Evolutionary conservation across 2,329 filamentous ascomycete genomes (phyloP).

Genomic region (Aspergillus melleus): DNA sequence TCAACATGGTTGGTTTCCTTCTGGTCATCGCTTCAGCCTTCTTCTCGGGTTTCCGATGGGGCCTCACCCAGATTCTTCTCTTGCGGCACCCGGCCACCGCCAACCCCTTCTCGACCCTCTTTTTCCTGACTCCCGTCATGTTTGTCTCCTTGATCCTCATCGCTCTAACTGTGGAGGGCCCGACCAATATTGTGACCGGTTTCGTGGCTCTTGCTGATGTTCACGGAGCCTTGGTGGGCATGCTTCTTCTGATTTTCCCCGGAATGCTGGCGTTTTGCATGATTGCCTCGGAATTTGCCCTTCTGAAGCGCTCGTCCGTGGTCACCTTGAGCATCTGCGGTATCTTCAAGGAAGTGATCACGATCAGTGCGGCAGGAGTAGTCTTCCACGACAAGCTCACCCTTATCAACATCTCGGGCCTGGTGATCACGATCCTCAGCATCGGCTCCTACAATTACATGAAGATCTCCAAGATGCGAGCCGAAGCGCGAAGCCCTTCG

Average conservation of each 20-base stretch:
- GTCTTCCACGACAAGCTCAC: slow-evolving; percentile 89
- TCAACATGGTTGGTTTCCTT: slow-evolving; percentile 80
- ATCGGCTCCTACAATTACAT: slow-evolving; percentile 93
- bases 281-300: slow-evolving; percentile 93
- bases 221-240: slow-evolving; percentile 67
- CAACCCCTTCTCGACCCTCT: slow-evolving; percentile 95
- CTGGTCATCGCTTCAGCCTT: slow-evolving; percentile 92
- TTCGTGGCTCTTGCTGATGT: slow-evolving; percentile 62
- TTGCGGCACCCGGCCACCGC: slow-evolving; percentile 91
- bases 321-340: slow-evolving; percentile 95
- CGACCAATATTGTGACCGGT: slow-evolving; percentile 65
- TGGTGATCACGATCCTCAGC: slow-evolving; percentile 83
- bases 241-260: slow-evolving; percentile 80
- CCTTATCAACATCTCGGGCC: slow-evolving; percentile 78
- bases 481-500: slow-evolving; percentile 61
- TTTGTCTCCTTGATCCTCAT: slow-evolving; percentile 78
- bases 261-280: slow-evolving; percentile 91
- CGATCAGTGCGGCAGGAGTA: slow-evolving; percentile 82
- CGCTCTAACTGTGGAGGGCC: slow-evolving; percentile 82
- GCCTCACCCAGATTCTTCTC: slow-evolving; percentile 94
- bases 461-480: slow-evolving; percentile 86
- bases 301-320: slow-evolving; percentile 91
- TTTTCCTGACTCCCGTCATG: slow-evolving; percentile 97
- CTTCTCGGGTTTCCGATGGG: slow-evolving; percentile 96
- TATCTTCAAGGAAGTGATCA: slow-evolving; percentile 98